These are phyloP conservation scores for Tolypocladium tundrense DNA, from an alignment of 2,329 filamentous ascomycete genomes.

Conservation along the genomic window DNA sequence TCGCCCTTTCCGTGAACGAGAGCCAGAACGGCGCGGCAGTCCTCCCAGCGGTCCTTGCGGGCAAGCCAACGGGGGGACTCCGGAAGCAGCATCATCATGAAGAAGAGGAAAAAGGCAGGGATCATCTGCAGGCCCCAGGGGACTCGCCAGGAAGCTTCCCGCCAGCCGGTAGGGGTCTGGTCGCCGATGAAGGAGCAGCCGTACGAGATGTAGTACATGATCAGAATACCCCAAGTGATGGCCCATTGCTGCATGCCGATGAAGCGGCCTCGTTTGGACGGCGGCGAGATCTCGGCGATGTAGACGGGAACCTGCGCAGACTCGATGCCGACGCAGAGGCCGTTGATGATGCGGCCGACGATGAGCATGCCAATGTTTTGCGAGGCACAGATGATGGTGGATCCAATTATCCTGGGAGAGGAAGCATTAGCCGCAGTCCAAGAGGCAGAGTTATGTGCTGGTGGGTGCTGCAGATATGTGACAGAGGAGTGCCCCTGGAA, in stretches of 20 bases:
- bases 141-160: slow-evolving; percentile 48
- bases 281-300: slow-evolving; percentile 52
- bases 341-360: slow-evolving; percentile 52
- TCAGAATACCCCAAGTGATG: slow-evolving; percentile 56
- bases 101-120: slow-evolving; percentile 47
- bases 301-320: slow-evolving; percentile 63
- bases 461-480: not conserved
- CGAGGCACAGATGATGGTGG: slow-evolving; percentile 31
- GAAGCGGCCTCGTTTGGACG: slow-evolving; percentile 50
- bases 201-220: slow-evolving; percentile 61
- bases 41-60: slow-evolving; percentile 48
- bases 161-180: slow-evolving; percentile 18
- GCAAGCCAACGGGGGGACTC: slow-evolving; percentile 58
- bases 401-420: slow-evolving; percentile 33
- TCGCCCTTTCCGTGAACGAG: slow-evolving; percentile 60
- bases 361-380: slow-evolving; percentile 40
- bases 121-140: slow-evolving; percentile 58
- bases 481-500: not conserved
- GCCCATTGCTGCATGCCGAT: slow-evolving; percentile 66
- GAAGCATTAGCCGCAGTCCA: not conserved
- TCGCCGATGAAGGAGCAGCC: slow-evolving; percentile 50
- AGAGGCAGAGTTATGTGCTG: not conserved
- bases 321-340: slow-evolving; percentile 53
- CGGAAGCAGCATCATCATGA: slow-evolving; percentile 49
- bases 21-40: slow-evolving; percentile 39